phyloP scores from a whole-genome alignment of 1,284 basidiomycete species.

The Trichosporon ovoides region DNA sequence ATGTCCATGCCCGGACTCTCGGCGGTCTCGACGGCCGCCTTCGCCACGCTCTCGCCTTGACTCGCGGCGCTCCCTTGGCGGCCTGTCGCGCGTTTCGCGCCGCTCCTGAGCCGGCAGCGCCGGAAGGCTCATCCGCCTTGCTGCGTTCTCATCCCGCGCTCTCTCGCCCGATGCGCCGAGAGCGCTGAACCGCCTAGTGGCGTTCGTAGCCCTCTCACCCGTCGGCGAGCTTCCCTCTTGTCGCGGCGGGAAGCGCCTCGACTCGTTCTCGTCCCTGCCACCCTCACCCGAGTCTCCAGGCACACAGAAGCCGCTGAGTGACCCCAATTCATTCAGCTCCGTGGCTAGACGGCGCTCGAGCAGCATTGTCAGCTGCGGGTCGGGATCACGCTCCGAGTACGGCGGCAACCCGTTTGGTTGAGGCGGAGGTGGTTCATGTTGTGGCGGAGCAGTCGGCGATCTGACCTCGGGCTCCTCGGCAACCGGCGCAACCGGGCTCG shows the following conservation, averaged over 20 bases:
- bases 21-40: too few species aligned
- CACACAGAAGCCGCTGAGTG: neutral
- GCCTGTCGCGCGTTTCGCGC: neutral
- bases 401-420: neutral
- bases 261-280: neutral
- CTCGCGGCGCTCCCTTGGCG: neutral
- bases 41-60: neutral
- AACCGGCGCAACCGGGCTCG: neutral
- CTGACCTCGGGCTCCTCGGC: neutral
- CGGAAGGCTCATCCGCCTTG: neutral
- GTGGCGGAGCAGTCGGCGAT: too few species aligned
- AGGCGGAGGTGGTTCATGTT: too few species aligned
- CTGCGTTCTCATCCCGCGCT: neutral
- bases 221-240: neutral
- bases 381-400: neutral
- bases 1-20: too few species aligned
- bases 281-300: neutral
- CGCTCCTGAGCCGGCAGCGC: neutral
- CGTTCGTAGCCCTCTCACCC: neutral
- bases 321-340: neutral
- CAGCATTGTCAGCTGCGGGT: neutral
- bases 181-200: too few species aligned
- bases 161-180: neutral
- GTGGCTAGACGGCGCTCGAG: neutral
- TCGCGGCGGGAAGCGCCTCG: neutral